These are phyloP conservation scores for Sphenostylis stenocarpa DNA, from an alignment of 306 rosid species.

Conservation along the genomic window DNA sequence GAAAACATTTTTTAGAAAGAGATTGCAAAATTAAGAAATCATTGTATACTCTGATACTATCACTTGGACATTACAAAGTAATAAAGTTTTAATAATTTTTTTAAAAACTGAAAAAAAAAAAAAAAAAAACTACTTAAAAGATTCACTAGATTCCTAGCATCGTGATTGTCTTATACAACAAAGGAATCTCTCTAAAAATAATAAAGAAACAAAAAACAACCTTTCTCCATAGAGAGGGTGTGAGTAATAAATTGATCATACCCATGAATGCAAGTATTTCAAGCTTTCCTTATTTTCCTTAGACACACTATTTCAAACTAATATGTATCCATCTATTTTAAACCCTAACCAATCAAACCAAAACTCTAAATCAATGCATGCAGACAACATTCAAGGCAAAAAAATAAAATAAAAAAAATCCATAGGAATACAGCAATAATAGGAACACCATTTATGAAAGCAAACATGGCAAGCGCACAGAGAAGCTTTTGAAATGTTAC, in stretches of 20 bases:
- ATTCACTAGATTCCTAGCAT: background rate
- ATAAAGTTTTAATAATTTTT: too few species aligned
- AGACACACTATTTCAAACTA: background rate
- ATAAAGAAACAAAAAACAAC: background rate
- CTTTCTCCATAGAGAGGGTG: background rate
- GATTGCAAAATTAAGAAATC: background rate
- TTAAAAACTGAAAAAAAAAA: background rate
- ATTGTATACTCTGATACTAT: too few species aligned
- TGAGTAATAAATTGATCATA: background rate
- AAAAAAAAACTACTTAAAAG: background rate
- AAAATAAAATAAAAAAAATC: too few species aligned
- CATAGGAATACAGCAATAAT: too few species aligned
- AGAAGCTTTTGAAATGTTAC: too few species aligned
- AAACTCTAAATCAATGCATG: too few species aligned
- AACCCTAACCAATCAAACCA: conserved; percentile 27
- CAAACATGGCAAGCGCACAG: too few species aligned
- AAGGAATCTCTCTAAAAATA: background rate
- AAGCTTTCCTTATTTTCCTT: background rate
- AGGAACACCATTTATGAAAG: too few species aligned
- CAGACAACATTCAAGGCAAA: too few species aligned
- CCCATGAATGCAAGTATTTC: background rate
- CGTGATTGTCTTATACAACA: background rate
- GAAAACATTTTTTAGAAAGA: background rate
- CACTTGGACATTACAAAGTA: too few species aligned
- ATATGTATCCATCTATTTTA: background rate